Evolutionary conservation across 1,139 yeast species (phyloP), one percentile per base, ranked within the genome.

Genomic region (Kodamaea sp.): DNA sequence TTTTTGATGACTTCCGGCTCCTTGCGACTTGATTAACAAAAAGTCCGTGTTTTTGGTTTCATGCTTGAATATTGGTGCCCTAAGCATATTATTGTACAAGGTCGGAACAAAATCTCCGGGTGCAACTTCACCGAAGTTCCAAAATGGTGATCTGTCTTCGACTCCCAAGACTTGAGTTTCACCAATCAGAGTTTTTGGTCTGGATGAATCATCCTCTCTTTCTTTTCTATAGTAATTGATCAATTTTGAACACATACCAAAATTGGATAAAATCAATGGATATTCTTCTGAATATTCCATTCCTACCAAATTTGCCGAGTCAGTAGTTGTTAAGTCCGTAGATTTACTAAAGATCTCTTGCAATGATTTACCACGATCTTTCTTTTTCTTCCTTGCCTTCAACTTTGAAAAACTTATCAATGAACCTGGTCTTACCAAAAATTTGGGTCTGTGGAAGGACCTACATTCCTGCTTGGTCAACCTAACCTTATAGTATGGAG

Each of bases 61-160:
- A 53, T 94, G 98, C 51, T 82, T 81, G 65, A 88, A 92, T 3
- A 92, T 76, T 0, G 99, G 98, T 0, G 99, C 97, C 42, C 98
- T 70, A 5, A 84, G 63, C 84, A 94, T 82, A 48, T 89, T 85
- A 57, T 92, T 94, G 62, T 94, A 94, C 35, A 92, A 63, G 0
- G 98, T 86, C 1, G 97, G 97, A 2, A 90, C 97, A 40, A 88
- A 79, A 48, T 84, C 88, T 3, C 98, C 99, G 2, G 90, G 87
- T 32, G 89, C 96, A 10, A 94, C 97, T 61, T 85, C 86, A 2
- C 99, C 99, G 66, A 89, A 94, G 56, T 90, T 92, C 98, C 98
- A 94, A 55, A 92, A 94, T 9, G 99, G 97, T 9, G 96, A 86
- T 48, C 95, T 75, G 59, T 94, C 99, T 53, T 89, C 96, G 2